Evolutionary conservation across 2,329 filamentous ascomycete species (phyloP), one percentile per base, ranked within the genome.

Genomic region (Lomentospora prolificans): DNA sequence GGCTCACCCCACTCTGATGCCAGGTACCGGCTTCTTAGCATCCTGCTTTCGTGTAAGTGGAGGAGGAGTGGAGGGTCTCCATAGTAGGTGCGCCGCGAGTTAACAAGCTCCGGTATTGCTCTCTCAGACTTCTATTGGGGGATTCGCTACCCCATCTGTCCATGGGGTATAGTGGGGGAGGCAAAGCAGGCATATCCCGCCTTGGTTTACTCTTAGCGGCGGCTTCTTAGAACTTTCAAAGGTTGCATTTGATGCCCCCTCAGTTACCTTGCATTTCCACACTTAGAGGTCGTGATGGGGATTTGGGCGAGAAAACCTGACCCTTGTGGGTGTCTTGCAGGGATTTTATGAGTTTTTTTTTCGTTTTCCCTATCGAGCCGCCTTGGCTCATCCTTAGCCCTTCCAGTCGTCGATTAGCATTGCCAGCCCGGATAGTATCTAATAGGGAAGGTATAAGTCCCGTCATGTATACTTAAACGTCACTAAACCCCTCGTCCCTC

Each of bases 61-160:
- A 25, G 44, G 17, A 48, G 22, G 30, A 14, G 44, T 25, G 44
- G 44, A 48, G 17, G 22, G 44, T 48, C 22, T 25, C 22, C 12
- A 48, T 48, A 48, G 44, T 48, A 48, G 17, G 22, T 48, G 24
- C 44, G 44, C 44, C 44, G 44, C 44, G 44, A 48, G 44, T 48
- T 48, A 27, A 48, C 44, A 48, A 48, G 22, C 17, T 48, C 44
- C 19, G 44, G 44, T 27, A 48, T 48, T 48, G 44, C 22, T 9
- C 6, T 48, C 44, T 5, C 30, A 22, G 24, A 19, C 44, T 2
- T 25, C 22, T 19, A 19, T 22, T 33, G 8, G 41, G 3, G 41
- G 41, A 24, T 9, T 48, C 44, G 44, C 44, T 33, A 33, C 22
- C 44, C 44, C 44, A 25, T 48, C 22, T 48, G 12, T 22, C 24